Conservation (phyloP, 106 monocot species). For the Dioscorea zingiberensis region DNA sequence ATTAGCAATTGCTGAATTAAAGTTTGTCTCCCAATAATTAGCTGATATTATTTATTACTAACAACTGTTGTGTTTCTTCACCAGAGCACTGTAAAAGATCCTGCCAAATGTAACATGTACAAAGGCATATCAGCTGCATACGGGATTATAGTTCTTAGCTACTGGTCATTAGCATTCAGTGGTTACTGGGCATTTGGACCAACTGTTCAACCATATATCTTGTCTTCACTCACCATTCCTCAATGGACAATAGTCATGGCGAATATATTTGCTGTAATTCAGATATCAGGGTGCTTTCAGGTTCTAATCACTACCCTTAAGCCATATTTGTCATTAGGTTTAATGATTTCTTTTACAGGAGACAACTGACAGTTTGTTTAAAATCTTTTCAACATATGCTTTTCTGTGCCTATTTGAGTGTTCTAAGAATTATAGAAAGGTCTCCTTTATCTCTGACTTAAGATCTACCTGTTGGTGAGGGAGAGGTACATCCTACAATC, state of each 20-base stretch:
- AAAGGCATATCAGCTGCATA: constrained; percentile 52
- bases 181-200: constrained; percentile 64
- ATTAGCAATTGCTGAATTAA: no score
- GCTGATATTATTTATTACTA: no score
- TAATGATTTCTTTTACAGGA: no score
- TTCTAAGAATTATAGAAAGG: no score
- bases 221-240: constrained; percentile 43
- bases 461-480: no score
- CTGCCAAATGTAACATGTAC: constrained; percentile 50
- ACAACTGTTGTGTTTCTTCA: background rate
- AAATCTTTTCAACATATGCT: no score
- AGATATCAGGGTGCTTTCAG: constrained; percentile 61
- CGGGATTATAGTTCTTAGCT: constrained; percentile 24
- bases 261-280: constrained; percentile 53
- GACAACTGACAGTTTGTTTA: no score
- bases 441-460: no score
- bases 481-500: no score
- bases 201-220: constrained; percentile 37
- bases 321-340: background rate
- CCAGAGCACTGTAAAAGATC: constrained; percentile 40
- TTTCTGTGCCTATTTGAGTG: no score
- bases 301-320: constrained; percentile 5
- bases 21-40: no score
- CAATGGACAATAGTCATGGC: constrained; percentile 52
- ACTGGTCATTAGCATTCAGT: constrained; percentile 45